Evolutionary conservation across 768 basidiomycete species (phyloP).

Genomic region (Flagelloscypha sp.): DNA sequence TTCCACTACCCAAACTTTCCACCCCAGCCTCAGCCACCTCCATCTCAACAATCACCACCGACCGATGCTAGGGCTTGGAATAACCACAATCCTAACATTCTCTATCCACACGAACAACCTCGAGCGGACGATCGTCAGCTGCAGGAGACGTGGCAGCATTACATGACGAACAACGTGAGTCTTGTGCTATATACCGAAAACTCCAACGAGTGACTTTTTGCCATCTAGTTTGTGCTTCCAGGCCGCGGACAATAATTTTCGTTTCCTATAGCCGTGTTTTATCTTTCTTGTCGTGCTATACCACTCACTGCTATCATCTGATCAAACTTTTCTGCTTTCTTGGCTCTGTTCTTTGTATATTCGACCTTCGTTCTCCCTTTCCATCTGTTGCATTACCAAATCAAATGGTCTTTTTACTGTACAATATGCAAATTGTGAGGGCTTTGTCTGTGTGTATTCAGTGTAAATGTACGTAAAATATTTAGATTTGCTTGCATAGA

Average conservation of each 20-base stretch:
- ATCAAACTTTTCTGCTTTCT: too few species aligned
- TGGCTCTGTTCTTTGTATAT: too few species aligned
- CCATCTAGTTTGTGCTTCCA: not conserved
- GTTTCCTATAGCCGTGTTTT: too few species aligned
- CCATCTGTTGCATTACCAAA: too few species aligned
- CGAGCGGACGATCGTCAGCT: conserved; percentile 44
- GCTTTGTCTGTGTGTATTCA: too few species aligned
- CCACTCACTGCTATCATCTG: too few species aligned
- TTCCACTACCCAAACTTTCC: too few species aligned
- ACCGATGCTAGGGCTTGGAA: conserved; percentile 4
- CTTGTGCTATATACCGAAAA: not conserved
- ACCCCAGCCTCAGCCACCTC: conserved; percentile 1
- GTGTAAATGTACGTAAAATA: too few species aligned
- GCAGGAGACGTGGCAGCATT: conserved; percentile 65
- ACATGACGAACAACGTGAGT: conserved; percentile 51
- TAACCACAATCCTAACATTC: conserved; percentile 1
- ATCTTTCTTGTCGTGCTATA: too few species aligned
- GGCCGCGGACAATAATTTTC: too few species aligned
- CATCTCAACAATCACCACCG: conserved; percentile 17
- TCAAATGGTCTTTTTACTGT: conserved; percentile 3
- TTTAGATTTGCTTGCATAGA: conserved; percentile 57
- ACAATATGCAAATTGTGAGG: too few species aligned
- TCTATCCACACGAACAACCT: conserved; percentile 11
- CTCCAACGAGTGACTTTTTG: not conserved
- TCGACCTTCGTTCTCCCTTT: too few species aligned